Evolutionary conservation across 306 rosid species (phyloP).

Genomic region (Prunus davidiana): DNA sequence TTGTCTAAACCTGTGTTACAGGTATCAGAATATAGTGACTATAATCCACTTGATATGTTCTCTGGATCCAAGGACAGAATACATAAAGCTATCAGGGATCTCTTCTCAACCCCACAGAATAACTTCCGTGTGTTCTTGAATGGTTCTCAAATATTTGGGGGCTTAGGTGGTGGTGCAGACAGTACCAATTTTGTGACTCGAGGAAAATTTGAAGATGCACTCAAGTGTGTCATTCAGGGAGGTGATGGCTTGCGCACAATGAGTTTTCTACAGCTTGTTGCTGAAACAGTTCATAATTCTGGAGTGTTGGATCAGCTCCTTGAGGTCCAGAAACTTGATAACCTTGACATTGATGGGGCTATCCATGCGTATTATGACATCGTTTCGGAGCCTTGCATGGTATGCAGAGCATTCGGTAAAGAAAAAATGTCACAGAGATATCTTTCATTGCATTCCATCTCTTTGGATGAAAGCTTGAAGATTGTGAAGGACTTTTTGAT

Average conservation of each 20-base stretch:
- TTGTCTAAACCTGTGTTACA: conserved; percentile 34
- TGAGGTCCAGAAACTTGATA: conserved; percentile 79
- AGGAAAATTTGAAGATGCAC: conserved; percentile 79
- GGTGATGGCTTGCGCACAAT: conserved; percentile 51
- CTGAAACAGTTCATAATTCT: conserved; percentile 59
- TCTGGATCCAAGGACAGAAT: conserved; percentile 77
- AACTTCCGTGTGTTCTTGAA: conserved; percentile 86
- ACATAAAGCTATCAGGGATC: conserved; percentile 72
- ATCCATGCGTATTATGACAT: conserved; percentile 85
- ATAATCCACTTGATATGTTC: conserved; percentile 85
- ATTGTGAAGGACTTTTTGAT: conserved; percentile 70
- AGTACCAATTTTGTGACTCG: conserved; percentile 47
- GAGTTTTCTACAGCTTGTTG: conserved; percentile 63
- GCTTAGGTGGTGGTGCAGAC: conserved; percentile 69
- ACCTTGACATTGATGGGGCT: conserved; percentile 87
- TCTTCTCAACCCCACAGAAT: conserved; percentile 84
- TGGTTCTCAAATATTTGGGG: conserved; percentile 85
- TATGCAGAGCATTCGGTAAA: conserved; percentile 55
- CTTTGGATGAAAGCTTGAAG: conserved; percentile 75
- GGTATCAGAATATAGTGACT: conserved; percentile 70
- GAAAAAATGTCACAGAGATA: conserved; percentile 39
- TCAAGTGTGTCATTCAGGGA: conserved; percentile 55
- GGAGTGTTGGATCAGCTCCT: conserved; percentile 71
- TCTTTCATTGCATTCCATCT: conserved; percentile 67
- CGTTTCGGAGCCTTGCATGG: conserved; percentile 60